Percentiles rank a stretch among this genome's conserved stretches.
phyloP scores from a whole-genome alignment of 371 early-diverging fungal species.

The Apophysomyces elegans region DNA sequence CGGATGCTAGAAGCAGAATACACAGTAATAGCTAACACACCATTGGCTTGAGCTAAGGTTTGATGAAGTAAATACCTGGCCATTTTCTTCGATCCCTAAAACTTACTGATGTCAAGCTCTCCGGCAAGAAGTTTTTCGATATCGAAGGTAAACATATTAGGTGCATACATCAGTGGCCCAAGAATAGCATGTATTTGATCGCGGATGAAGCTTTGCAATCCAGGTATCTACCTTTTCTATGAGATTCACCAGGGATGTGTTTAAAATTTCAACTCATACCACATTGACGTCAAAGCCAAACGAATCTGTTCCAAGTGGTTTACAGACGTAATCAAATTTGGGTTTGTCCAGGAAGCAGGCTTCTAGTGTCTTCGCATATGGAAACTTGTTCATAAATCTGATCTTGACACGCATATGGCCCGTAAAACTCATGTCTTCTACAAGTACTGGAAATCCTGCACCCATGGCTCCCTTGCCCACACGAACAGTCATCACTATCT shows the following conservation, averaged over 20 bases:
- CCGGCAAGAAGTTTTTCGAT: conserved; percentile 84
- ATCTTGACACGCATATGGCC: conserved; percentile 84
- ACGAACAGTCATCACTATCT: conserved; percentile 89
- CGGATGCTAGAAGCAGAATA: conserved; percentile 77
- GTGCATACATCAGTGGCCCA: conserved; percentile 84
- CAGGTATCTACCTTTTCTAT: conserved; percentile 65
- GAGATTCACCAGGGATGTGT: not conserved
- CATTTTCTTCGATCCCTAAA: conserved; percentile 12
- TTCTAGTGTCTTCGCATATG: conserved; percentile 87
- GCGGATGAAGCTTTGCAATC: conserved; percentile 78
- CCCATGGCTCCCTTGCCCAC: conserved; percentile 90
- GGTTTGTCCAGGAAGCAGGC: conserved; percentile 91
- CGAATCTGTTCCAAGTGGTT: conserved; percentile 90
- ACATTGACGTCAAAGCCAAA: conserved; percentile 84
- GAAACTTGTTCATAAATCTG: conserved; percentile 83
- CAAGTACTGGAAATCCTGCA: conserved; percentile 89
- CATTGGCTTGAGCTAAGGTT: conserved; percentile 64
- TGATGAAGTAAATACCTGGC: not conserved
- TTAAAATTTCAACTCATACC: conserved; percentile 36
- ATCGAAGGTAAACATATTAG: conserved; percentile 84
- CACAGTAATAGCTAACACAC: conserved; percentile 84
- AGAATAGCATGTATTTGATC: conserved; percentile 79
- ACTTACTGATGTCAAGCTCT: conserved; percentile 49
- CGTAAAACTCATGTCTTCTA: conserved; percentile 90
- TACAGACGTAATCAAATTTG: conserved; percentile 88